phyloP scores from a whole-genome alignment of 2,329 filamentous ascomycete genomes.

The Aspergillus sp. region DNA sequence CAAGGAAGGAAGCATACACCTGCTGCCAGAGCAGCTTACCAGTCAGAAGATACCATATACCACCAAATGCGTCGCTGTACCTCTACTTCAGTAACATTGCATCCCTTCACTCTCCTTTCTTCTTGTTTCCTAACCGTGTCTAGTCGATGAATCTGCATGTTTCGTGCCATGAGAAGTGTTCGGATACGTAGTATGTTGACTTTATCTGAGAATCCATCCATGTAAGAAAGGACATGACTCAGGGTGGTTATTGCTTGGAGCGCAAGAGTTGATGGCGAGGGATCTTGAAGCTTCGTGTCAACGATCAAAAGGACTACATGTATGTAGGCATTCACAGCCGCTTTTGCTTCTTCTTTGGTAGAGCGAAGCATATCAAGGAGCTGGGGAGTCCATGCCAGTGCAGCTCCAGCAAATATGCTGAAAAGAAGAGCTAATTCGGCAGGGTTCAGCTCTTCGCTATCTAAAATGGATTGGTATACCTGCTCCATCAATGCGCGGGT shows the following conservation, averaged over 20 bases:
- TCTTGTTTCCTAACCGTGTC: background rate
- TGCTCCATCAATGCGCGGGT: slow-evolving; percentile 1
- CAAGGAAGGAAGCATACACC: background rate
- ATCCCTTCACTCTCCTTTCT: slow-evolving; percentile 13
- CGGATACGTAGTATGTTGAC: slow-evolving; percentile 2
- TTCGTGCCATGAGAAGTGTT: background rate
- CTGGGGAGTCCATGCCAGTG: background rate
- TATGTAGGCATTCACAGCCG: background rate
- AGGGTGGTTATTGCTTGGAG: slow-evolving; percentile 1
- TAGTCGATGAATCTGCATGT: slow-evolving; percentile 7
- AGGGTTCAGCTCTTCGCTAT: background rate
- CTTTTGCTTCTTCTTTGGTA: slow-evolving; percentile 1
- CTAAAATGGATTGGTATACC: background rate
- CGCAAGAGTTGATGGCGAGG: too few relatives aligned
- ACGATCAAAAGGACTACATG: background rate
- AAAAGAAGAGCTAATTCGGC: slow-evolving; percentile 1
- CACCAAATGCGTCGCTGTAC: slow-evolving; percentile 25
- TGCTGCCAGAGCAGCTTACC: slow-evolving; percentile 10
- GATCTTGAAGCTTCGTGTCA: background rate
- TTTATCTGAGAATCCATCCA: background rate
- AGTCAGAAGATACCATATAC: slow-evolving; percentile 25
- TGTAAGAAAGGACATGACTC: background rate
- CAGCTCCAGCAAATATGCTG: slow-evolving; percentile 1
- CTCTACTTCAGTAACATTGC: slow-evolving; percentile 21
- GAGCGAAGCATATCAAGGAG: background rate